A percentile compares a stretch with the other conserved stretches of the same genome.
phyloP scores from a whole-genome alignment of 1,139 yeast species.

The Candida freyschussii region DNA sequence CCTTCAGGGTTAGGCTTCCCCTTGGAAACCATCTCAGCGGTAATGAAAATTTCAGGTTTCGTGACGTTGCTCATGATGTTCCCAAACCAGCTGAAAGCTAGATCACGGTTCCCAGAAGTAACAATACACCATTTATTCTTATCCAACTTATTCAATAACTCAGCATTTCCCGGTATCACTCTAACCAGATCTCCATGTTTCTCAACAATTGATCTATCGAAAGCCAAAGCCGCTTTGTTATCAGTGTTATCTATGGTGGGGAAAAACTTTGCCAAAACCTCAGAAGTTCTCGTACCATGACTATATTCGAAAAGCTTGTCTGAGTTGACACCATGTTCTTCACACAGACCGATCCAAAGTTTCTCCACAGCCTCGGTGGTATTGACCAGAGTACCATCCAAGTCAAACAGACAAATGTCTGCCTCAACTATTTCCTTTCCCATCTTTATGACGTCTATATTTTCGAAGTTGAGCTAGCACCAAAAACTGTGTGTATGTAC shows the following conservation, averaged over 20 bases:
- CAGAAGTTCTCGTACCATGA: slow-evolving; percentile 81
- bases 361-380: slow-evolving; percentile 80
- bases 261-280: slow-evolving; percentile 68
- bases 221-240: slow-evolving; percentile 63
- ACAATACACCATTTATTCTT: slow-evolving; percentile 56
- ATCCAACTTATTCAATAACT: slow-evolving; percentile 50
- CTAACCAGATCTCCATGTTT: slow-evolving; percentile 66
- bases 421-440: slow-evolving; percentile 14
- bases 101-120: slow-evolving; percentile 72
- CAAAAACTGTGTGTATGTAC: no score
- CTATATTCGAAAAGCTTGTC: slow-evolving; percentile 67
- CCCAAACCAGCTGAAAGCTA: slow-evolving; percentile 77
- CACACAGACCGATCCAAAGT: slow-evolving; percentile 73
- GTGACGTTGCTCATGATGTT: slow-evolving; percentile 43
- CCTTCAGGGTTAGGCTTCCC: slow-evolving; percentile 79
- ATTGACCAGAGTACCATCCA: slow-evolving; percentile 81
- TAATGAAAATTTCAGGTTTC: slow-evolving; percentile 68
- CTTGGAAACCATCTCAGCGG: slow-evolving; percentile 47
- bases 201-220: slow-evolving; percentile 57
- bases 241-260: slow-evolving; percentile 68
- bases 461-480: no score
- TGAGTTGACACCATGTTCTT: slow-evolving; percentile 66
- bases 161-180: slow-evolving; percentile 71
- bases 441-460: no score
- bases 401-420: slow-evolving; percentile 52